Conservation (phyloP, 768 basidiomycete species). For the Gloeophyllum trabeum region DNA sequence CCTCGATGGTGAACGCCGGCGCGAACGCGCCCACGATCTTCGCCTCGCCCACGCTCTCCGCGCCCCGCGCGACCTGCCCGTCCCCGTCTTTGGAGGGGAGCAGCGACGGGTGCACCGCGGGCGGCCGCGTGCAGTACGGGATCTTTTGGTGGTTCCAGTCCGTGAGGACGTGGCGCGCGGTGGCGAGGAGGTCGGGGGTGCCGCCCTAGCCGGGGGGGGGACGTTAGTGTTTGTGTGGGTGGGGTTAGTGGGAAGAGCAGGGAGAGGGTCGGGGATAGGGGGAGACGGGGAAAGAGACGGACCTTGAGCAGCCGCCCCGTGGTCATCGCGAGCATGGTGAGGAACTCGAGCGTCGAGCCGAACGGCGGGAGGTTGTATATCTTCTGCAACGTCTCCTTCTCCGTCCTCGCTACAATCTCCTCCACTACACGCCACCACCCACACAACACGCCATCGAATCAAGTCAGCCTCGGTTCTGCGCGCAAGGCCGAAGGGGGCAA, state of each 20-base stretch:
- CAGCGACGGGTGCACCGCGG: slow-evolving; percentile 65
- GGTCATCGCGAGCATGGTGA: slow-evolving; percentile 81
- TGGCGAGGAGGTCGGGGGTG: slow-evolving; percentile 74
- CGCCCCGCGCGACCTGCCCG: slow-evolving; percentile 49
- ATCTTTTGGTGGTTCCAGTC: slow-evolving; percentile 99
- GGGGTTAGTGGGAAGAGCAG: not conserved
- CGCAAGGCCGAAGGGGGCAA: not conserved
- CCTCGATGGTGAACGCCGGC: slow-evolving; percentile 73
- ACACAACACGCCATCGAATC: too few relatives aligned
- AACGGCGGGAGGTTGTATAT: slow-evolving; percentile 81
- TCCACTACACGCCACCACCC: too few relatives aligned
- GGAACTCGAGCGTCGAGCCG: slow-evolving; percentile 63
- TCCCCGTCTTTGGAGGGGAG: slow-evolving; percentile 39
- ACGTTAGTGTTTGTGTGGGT: not conserved
- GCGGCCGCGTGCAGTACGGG: slow-evolving; percentile 77
- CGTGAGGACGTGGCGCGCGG: slow-evolving; percentile 70
- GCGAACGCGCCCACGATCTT: slow-evolving; percentile 64
- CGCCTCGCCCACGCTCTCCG: slow-evolving; percentile 72
- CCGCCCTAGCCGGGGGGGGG: too few relatives aligned
- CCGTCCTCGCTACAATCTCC: slow-evolving; percentile 70
- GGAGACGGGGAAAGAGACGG: not conserved
- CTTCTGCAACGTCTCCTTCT: slow-evolving; percentile 59
- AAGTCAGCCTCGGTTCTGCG: not conserved
- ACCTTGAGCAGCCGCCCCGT: slow-evolving; percentile 82
- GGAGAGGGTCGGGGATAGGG: not conserved